phyloP scores from a whole-genome alignment of 331 rosid species.

The Malus hybrid region DNA sequence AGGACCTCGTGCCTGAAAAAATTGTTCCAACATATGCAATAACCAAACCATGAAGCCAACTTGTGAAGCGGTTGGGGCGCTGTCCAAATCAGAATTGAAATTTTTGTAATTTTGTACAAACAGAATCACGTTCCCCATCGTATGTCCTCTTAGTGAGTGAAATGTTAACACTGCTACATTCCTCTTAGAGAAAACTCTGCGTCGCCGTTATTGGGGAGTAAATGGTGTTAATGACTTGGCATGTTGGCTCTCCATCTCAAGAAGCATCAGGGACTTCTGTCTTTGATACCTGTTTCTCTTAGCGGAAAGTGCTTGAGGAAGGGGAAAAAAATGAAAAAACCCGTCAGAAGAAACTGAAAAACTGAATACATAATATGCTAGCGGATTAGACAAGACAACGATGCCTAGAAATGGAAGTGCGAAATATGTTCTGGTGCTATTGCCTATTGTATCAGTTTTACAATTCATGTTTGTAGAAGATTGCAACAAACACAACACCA shows the following conservation, averaged over 20 bases:
- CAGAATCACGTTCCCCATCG: background rate
- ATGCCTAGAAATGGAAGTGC: background rate
- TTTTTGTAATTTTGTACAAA: background rate
- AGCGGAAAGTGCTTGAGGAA: constrained; percentile 72
- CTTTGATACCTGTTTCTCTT: constrained; percentile 83
- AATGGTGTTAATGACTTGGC: constrained; percentile 70
- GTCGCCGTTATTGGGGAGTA: constrained; percentile 23
- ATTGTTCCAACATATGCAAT: background rate
- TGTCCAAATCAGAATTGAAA: background rate
- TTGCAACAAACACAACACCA: background rate
- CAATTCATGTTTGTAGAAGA: background rate
- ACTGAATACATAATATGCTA: background rate
- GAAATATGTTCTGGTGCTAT: background rate
- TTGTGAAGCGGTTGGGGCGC: background rate
- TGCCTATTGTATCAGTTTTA: background rate
- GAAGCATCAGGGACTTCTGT: constrained; percentile 84
- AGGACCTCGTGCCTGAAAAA: constrained; percentile 6
- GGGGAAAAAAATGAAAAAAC: background rate
- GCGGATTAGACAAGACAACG: background rate
- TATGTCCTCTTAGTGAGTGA: background rate
- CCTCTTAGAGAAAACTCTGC: background rate
- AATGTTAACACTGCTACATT: background rate
- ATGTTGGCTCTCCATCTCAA: constrained; percentile 98
- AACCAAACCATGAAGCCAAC: constrained; percentile 8
- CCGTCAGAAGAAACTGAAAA: background rate